Evolutionary conservation across 345 rosid genomes (phyloP).

Genomic region (Lumnitzera racemosa): DNA sequence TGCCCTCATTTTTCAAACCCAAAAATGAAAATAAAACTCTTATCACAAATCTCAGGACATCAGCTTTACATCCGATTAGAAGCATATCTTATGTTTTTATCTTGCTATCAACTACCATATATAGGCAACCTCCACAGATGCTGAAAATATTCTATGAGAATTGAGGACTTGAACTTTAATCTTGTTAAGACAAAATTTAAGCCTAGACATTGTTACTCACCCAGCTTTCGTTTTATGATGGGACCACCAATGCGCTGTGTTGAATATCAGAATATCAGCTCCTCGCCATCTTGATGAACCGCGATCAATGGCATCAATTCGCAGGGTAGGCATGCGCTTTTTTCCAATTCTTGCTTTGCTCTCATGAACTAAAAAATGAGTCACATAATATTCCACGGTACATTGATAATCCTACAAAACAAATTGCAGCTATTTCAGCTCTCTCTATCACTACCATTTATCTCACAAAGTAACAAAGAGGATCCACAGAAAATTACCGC

Average conservation of each 20-base stretch:
- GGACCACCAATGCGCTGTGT: constrained; percentile 99
- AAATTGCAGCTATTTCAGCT: constrained; percentile 2
- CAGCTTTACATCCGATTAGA: too few species aligned
- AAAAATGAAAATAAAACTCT: too few species aligned
- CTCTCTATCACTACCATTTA: background rate
- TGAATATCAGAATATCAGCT: constrained; percentile 81
- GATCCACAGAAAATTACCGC: constrained; percentile 32
- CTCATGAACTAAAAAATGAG: constrained; percentile 87
- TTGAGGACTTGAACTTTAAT: background rate
- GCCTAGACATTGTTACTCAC: constrained; percentile 31
- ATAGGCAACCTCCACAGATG: too few species aligned
- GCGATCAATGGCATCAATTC: constrained; percentile 78
- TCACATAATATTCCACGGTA: constrained; percentile 74
- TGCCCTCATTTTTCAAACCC: too few species aligned
- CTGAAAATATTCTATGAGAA: background rate
- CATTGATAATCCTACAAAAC: constrained; percentile 72
- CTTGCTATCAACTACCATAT: too few species aligned
- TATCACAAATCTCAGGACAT: too few species aligned
- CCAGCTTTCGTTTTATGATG: constrained; percentile 93
- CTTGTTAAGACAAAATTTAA: background rate
- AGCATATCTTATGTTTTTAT: too few species aligned
- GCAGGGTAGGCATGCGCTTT: constrained; percentile 63
- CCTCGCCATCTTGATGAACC: constrained; percentile 92
- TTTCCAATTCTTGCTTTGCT: constrained; percentile 66
- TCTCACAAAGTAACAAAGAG: background rate